Base-by-base conservation (phyloP, 2,329 filamentous ascomycete genomes). In the Trichoderma oligosporum region DNA sequence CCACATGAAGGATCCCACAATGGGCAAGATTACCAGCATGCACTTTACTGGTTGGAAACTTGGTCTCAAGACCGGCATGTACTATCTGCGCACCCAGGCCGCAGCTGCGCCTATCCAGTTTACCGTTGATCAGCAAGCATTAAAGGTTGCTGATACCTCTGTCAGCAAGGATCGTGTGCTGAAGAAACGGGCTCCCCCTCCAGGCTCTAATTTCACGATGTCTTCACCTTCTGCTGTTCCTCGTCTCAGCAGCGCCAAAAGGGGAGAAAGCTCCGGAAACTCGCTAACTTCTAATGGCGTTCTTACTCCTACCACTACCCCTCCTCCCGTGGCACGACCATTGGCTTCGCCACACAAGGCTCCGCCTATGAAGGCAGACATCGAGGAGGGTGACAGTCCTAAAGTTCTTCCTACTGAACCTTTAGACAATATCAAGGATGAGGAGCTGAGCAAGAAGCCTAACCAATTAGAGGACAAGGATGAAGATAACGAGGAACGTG, bases 21-120 rank as follows among this genome's bases (percentile, higher is more conserved):
- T 99, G 93, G 94, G 94, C 77, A 99, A 99, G 83, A 96, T 99
- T 74, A 99, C 94, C 60, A 94, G 88, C 74, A 99, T 99, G 94
- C 94, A 99, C 80, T 99, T 99, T 71, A 84, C 94, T 47, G 94
- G 94, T 67, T 99, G 94, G 94, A 99, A 97, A 82, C 86, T 97
- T 64, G 94, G 94, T 69, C 84, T 99, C 66, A 99, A 99, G 88
- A 99, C 94, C 33, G 94, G 94, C 79, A 97, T 99, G 94, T 99
- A 99, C 86, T 99, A 99, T 77, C 86, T 99, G 66, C 91, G 94
- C 68, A 99, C 94, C 46, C 94, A 96, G 85, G 94, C 94, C 62
- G 94, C 94, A 33, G 92, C 92, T 16, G 91, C 92, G 45, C 94
- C 94, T 54, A 99, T 99, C 65, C 94, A 99, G 76, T 99, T 99